Base-by-base conservation (phyloP, 2,329 filamentous ascomycete genomes). In the Cladosporium oxysporum region DNA sequence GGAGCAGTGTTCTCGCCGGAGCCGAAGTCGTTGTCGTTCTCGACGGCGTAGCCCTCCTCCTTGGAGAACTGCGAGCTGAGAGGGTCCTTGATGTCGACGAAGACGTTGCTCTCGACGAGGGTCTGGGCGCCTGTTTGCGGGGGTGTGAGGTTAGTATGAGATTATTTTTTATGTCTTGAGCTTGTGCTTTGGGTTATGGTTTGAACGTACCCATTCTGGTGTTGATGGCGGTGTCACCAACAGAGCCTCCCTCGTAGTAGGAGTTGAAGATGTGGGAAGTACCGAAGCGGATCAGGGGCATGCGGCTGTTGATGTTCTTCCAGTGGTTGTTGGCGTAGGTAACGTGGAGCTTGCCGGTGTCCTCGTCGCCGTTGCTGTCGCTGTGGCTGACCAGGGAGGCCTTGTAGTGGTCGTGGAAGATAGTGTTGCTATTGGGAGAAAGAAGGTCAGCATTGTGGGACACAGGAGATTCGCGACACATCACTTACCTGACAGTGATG, bases 261-360 rank as follows among this genome's bases (percentile, higher is more conserved):
- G 75, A 82, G 81, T 86, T 88, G 80, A 83, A 86, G 71, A 86
- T 74, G 78, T 91, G 88, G 12, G 80, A 87, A 50, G 85, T 89
- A 31, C 88, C 88, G 79, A 90, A 91, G 70, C 88, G 87, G 75
- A 90, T 75, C 3, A 83, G 86, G 5, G 89, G 88, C 0, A 79
- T 80, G 64, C 88, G 88, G 8, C 85, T 88, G 82, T 88, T 87
- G 74, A 89, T 77, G 80, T 90, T 88, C 70, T 74, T 73, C 82
- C 83, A 90, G 81, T 85, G 81, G 83, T 90, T 90, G 82, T 89
- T 85, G 78, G 83, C 83, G 75, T 88, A 89, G 65, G 88, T 90
- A 64, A 91, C 80, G 73, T 80, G 84, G 55, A 90, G 81, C 73
- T 87, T 81, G 69, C 88, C 88, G 8, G 74, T 84, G 78, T 91